phyloP scores from a whole-genome alignment of 2,329 filamentous ascomycete species.

The Sclerotiophoma versabilis region DNA sequence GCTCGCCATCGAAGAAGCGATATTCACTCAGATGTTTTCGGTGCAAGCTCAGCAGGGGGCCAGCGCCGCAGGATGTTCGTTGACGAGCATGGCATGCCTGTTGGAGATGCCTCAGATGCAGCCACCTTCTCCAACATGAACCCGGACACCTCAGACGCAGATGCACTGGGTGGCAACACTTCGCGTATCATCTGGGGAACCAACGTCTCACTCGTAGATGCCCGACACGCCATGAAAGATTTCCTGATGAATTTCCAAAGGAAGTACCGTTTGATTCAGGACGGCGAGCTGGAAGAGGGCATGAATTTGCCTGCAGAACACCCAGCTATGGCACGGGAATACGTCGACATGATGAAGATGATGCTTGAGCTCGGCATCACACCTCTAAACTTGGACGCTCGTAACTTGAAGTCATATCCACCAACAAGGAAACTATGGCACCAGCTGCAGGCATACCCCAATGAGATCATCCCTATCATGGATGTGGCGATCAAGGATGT shows the following conservation, averaged over 20 bases:
- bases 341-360: constrained; percentile 83
- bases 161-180: constrained; percentile 81
- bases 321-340: constrained; percentile 79
- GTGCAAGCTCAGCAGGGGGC: constrained; percentile 53
- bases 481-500: constrained; percentile 92
- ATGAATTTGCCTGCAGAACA: constrained; percentile 72
- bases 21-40: constrained; percentile 77
- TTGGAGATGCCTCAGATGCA: constrained; percentile 62
- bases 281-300: constrained; percentile 77
- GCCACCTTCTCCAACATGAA: constrained; percentile 72
- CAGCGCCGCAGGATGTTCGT: constrained; percentile 66
- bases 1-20: constrained; percentile 78
- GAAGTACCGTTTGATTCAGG: constrained; percentile 92
- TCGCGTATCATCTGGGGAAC: constrained; percentile 95
- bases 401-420: constrained; percentile 90
- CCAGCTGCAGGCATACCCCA: constrained; percentile 90
- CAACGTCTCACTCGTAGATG: constrained; percentile 91
- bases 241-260: constrained; percentile 90
- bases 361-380: constrained; percentile 88
- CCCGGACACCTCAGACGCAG: constrained; percentile 89
- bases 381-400: constrained; percentile 85
- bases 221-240: constrained; percentile 85
- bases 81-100: constrained; percentile 68
- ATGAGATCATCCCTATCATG: constrained; percentile 96
- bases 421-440: constrained; percentile 94